phyloP scores from a whole-genome alignment of 2,329 filamentous ascomycete genomes.

The Clonostachys byssicola region DNA sequence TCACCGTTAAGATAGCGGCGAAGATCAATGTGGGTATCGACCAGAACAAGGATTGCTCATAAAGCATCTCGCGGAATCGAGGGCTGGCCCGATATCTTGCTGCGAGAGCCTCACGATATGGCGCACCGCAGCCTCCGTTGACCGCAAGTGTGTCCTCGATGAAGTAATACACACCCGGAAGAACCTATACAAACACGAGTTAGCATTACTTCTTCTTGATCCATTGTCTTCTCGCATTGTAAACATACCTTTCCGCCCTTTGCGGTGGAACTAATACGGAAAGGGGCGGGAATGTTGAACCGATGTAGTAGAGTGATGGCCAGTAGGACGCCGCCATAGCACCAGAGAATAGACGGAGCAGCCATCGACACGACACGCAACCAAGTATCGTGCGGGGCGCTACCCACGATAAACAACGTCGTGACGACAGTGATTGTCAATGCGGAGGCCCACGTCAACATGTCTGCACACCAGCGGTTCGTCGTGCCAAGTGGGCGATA shows the following conservation, averaged over 20 bases:
- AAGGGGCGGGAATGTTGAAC: constrained; percentile 44
- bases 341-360: constrained; percentile 43
- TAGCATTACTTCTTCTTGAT: neutral
- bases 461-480: constrained; percentile 44
- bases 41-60: constrained; percentile 34
- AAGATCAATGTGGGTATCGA: constrained; percentile 28
- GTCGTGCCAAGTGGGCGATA: constrained; percentile 44
- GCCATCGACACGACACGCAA: constrained; percentile 47
- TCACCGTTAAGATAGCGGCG: constrained; percentile 26
- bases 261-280: constrained; percentile 58
- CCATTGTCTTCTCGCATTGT: neutral
- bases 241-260: constrained; percentile 41
- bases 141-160: constrained; percentile 66
- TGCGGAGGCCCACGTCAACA: constrained; percentile 38
- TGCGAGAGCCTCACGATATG: constrained; percentile 33
- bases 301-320: constrained; percentile 25
- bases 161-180: constrained; percentile 59
- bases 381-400: constrained; percentile 43
- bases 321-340: constrained; percentile 34
- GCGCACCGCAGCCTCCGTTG: constrained; percentile 52
- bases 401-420: constrained; percentile 42
- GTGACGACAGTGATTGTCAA: constrained; percentile 45
- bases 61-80: constrained; percentile 33
- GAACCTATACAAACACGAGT: constrained; percentile 34
- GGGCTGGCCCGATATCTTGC: constrained; percentile 35